Evolutionary conservation across 2,329 filamentous ascomycete species (phyloP), one percentile per base, ranked within the genome.

Genomic region (Kalaharituber pfeilii): DNA sequence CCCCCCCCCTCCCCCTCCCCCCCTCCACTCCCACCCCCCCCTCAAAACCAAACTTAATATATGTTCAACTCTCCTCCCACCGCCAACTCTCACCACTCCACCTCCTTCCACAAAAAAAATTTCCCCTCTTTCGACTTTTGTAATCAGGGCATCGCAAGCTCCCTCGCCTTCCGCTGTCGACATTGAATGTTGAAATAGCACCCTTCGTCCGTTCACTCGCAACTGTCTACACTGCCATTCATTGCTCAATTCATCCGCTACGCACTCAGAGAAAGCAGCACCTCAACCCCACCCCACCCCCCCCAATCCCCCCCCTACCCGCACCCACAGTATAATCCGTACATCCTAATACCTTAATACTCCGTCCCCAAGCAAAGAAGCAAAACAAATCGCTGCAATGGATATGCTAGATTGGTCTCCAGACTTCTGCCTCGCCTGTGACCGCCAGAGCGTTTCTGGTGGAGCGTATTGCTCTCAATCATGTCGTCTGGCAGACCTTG

Each of bases 401-500:
- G 42, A 47, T 47, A 47, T 47, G 5, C 24, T 47, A 70, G 71
- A 73, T 66, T 94, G 88, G 86, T 84, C 84, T 64, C 85, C 84
- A 69, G 82, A 93, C 70, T 94, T 86, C 77, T 95, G 88, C 75
- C 80, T 95, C 64, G 81, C 84, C 72, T 95, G 88, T 74, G 88
- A 95, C 72, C 82, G 83, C 71, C 85, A 93, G 71, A 57, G 52
- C 8, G 54, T 57, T 50, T 78, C 84, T 60, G 80, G 80, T 54
- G 81, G 81, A 58, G 80, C 84, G 61, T 94, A 94, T 75, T 95
- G 88, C 76, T 94, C 86, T 49, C 87, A 95, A 71, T 79, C 84
- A 27, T 95, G 88, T 76, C 79, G 86, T 61, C 75, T 95, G 45
- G 83, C 85, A 62, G 88, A 94, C 70, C 80, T 89, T 64, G 87